Base-by-base conservation (phyloP, 2,329 filamentous ascomycete species). In the Bisporella sp. region DNA sequence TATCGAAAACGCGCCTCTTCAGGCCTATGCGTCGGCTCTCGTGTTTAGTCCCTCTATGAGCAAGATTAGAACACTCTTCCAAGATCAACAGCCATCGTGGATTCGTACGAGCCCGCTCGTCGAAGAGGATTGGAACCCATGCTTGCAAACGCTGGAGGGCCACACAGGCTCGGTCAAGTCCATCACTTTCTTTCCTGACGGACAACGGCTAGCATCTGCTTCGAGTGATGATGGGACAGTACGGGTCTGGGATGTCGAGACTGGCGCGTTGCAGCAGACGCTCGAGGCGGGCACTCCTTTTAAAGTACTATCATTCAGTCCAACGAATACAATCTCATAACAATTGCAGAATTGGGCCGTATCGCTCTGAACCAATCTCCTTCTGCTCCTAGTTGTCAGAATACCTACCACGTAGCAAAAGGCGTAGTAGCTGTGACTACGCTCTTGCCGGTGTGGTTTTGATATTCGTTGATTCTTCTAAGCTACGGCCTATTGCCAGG, bases 161-260 rank as follows among this genome's bases (percentile, higher is more conserved):
- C 41, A 42, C 21, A n/a, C 41, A 11, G 13, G 21, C 29, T 9
- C 8, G 9, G 41, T 42, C 41, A n/a, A 11, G 2, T 8, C 12
- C 21, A 29, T 42, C 11, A 29, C 41, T 8, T 42, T 42, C 41
- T 42, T 21, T n/a, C 41, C 41, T 11, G 13, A 42, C 41, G 41
- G 41, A 2, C 11, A 29, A 8, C 11, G 28, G 41, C 12, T 42
- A 21, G 41, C 41, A 42, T 42, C 41, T n/a, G 41, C 12, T n/a
- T 42, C 41, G 8, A 21, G 21, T 21, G 12, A 21, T 21, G 41
- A 42, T 29, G 8, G 41, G 8, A 42, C 41, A n/a, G 41, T 49
- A 30, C 31, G 41, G 66, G 88, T 96, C 21, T 96, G 91, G 91
- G 83, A 96, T 63, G 82, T 93, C 46, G 84, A 93, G 61, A 93